Conservation (phyloP, 768 basidiomycete genomes). For the Boletus coccyginus region DNA sequence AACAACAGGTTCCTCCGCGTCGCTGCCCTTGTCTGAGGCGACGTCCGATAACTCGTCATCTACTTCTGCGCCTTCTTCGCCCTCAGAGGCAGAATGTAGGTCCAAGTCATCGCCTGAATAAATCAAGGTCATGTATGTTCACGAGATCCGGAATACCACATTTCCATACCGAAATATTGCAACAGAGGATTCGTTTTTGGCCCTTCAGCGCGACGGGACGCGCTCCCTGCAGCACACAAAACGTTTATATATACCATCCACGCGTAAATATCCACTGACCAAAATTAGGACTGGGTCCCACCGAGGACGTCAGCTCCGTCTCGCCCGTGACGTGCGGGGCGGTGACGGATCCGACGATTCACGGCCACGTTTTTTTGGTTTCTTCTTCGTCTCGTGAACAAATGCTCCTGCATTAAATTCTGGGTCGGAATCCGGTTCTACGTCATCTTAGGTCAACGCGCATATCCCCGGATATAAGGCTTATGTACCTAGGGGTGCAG, state of each 20-base stretch:
- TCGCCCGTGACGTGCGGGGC: conserved; percentile 15
- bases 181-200: conserved; percentile 41
- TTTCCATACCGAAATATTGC: conserved; percentile 46
- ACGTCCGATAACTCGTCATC: conserved; percentile 19
- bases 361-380: conserved; percentile 18
- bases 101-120: conserved; percentile 40
- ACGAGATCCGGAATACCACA: background rate
- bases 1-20: conserved; percentile 17
- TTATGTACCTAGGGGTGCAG: conserved; percentile 35
- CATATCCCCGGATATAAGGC: background rate
- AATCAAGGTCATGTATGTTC: background rate
- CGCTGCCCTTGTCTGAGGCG: conserved; percentile 25
- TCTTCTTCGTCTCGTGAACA: conserved; percentile 28
- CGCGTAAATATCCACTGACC: conserved; percentile 7
- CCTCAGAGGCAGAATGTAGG: conserved; percentile 53
- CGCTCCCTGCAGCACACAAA: background rate
- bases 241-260: background rate
- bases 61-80: conserved; percentile 22
- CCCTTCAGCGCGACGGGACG: background rate
- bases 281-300: background rate
- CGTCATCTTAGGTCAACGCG: background rate
- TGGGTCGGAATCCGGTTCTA: conserved; percentile 34
- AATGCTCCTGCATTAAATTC: conserved; percentile 32
- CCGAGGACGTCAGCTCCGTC: conserved; percentile 9
- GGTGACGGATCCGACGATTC: conserved; percentile 15